These are phyloP conservation scores for Gossypium longicalyx DNA, from an alignment of 345 rosid genomes.

Conservation along the genomic window DNA sequence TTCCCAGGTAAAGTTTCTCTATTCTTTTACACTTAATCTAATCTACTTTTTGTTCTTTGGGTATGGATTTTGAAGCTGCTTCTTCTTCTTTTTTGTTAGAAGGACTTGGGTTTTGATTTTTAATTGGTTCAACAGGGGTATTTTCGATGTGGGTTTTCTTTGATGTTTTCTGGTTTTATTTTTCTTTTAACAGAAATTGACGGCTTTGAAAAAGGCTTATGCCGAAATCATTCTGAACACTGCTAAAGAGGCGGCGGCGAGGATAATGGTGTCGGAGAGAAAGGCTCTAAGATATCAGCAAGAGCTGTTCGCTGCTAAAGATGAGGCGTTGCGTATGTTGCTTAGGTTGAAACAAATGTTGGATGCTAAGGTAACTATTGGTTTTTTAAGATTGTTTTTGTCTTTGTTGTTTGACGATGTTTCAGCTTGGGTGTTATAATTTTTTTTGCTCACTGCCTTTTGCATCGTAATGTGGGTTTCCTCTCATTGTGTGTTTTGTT, in stretches of 20 bases:
- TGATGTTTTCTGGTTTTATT: background rate
- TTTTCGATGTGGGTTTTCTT: slow-evolving; percentile 22
- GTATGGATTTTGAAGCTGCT: slow-evolving; percentile 14
- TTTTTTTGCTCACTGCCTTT: slow-evolving; percentile 1
- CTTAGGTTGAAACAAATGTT: slow-evolving; percentile 75
- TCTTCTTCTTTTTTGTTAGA: slow-evolving; percentile 19
- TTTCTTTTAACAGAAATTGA: slow-evolving; percentile 47
- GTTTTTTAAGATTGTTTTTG: slow-evolving; percentile 3
- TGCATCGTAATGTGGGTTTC: slow-evolving; percentile 14
- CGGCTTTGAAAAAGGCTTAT: slow-evolving; percentile 87
- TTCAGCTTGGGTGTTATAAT: background rate
- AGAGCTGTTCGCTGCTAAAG: slow-evolving; percentile 65
- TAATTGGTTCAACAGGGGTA: slow-evolving; percentile 4
- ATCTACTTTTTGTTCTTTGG: slow-evolving; percentile 15
- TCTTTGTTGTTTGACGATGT: slow-evolving; percentile 9
- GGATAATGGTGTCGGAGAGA: slow-evolving; percentile 78
- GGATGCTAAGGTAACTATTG: slow-evolving; percentile 62
- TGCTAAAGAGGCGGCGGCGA: slow-evolving; percentile 91
- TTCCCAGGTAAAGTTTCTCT: slow-evolving; percentile 39
- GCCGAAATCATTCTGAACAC: slow-evolving; percentile 86
- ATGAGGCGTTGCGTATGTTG: slow-evolving; percentile 68
- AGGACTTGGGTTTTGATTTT: slow-evolving; percentile 25
- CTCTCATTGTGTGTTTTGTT: background rate
- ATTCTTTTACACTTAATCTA: background rate
- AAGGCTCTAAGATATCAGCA: slow-evolving; percentile 60